These are phyloP conservation scores for Trichoderma asperelloides DNA, from an alignment of 495 filamentous ascomycete species.

Conservation along the genomic window DNA sequence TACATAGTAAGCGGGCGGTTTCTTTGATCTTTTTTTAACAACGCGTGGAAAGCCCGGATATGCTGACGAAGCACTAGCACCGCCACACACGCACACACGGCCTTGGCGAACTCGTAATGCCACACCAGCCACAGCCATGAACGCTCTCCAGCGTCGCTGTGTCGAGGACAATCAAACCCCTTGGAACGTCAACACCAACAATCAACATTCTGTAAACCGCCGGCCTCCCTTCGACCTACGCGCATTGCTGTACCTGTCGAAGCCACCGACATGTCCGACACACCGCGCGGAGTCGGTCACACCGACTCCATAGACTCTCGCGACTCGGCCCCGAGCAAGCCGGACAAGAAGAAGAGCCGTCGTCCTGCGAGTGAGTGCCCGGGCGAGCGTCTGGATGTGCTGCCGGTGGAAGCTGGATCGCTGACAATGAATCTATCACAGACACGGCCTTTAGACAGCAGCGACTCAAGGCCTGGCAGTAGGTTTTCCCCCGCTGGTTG, in stretches of 20 bases:
- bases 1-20: too few species aligned
- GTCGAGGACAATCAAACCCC: not conserved
- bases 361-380: conserved; percentile 66
- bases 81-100: not conserved
- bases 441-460: conserved; percentile 92
- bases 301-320: conserved; percentile 34
- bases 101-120: not conserved
- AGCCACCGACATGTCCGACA: conserved; percentile 20
- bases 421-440: conserved; percentile 20
- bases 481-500: conserved; percentile 25
- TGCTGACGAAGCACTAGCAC: conserved; percentile 1
- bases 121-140: conserved; percentile 1
- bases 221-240: not conserved
- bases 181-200: not conserved
- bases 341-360: conserved; percentile 75
- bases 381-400: conserved; percentile 1
- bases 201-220: not conserved
- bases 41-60: not conserved
- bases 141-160: not conserved
- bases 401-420: conserved; percentile 5
- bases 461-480: conserved; percentile 92
- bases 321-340: conserved; percentile 23
- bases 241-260: conserved; percentile 1
- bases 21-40: too few species aligned
- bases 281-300: conserved; percentile 18